Percentiles rank a stretch among this genome's conserved stretches.
Evolutionary conservation across 192 early-diverging fungal species (phyloP).

Genomic region (Entomortierella chlamydospora): DNA sequence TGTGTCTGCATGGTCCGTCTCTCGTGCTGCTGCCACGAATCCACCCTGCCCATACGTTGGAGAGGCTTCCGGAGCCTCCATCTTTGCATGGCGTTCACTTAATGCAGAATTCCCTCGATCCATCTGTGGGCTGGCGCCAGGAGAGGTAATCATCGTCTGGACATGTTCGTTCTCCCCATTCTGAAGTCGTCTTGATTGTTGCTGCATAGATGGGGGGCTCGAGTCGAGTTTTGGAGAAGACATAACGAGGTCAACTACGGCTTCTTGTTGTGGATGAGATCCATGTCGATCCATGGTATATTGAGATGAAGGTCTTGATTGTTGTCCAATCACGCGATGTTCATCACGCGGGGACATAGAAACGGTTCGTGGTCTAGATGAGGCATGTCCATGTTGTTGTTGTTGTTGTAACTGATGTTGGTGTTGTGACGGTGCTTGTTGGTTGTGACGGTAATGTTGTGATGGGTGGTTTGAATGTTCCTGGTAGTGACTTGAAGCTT

Average conservation of each 20-base stretch:
- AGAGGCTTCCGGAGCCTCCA: neutral
- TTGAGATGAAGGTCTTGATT: neutral
- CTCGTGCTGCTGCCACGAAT: constrained; percentile 7
- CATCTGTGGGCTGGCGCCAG: constrained; percentile 5
- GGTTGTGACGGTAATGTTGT: constrained; percentile 11
- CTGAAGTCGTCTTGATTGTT: neutral
- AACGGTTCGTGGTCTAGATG: constrained; percentile 12
- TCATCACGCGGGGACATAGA: constrained; percentile 44
- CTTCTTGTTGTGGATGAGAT: constrained; percentile 15
- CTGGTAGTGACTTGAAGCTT: neutral
- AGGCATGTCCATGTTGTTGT: constrained; percentile 13
- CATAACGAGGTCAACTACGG: constrained; percentile 20
- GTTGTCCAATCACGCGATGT: constrained; percentile 9
- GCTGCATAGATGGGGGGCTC: neutral
- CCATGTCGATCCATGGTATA: constrained; percentile 2
- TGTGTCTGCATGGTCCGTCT: neutral
- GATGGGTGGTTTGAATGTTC: constrained; percentile 1
- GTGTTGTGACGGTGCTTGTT: neutral
- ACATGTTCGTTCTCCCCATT: constrained; percentile 5
- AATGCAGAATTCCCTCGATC: neutral
- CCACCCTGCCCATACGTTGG: constrained; percentile 10
- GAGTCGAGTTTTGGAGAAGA: neutral
- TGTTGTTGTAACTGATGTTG: constrained; percentile 12
- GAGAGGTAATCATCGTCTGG: neutral
- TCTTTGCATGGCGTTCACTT: neutral